Evolutionary conservation across 495 filamentous ascomycete genomes (phyloP).

Genomic region (Monascus purpureus): DNA sequence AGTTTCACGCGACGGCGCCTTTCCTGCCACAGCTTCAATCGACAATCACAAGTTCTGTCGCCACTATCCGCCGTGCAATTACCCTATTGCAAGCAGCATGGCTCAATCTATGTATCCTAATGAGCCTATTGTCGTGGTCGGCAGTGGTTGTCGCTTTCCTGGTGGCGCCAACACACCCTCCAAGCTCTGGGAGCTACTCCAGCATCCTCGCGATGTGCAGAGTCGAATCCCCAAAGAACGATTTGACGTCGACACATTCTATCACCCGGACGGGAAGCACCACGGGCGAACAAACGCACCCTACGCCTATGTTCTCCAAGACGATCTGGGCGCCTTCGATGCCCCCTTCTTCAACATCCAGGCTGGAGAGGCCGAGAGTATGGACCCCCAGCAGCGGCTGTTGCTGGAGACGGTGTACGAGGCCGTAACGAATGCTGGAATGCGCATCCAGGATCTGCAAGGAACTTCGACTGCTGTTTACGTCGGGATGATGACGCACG

Average conservation of each 20-base stretch:
- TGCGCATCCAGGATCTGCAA: constrained; percentile 6
- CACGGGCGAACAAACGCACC: constrained; percentile 1
- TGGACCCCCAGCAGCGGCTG: constrained; percentile 14
- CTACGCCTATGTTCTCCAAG: constrained; percentile 18
- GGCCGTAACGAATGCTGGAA: constrained; percentile 15
- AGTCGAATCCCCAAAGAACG: constrained; percentile 2
- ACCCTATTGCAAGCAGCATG: too few relatives aligned
- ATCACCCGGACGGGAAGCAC: constrained; percentile 2
- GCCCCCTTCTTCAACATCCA: constrained; percentile 9
- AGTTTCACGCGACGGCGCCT: too few relatives aligned
- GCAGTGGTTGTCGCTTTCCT: constrained; percentile 31
- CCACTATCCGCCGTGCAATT: too few relatives aligned
- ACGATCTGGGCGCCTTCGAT: constrained; percentile 20
- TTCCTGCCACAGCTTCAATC: too few relatives aligned
- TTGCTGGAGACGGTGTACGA: constrained; percentile 7
- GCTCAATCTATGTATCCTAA: too few relatives aligned
- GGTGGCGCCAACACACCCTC: constrained; percentile 12
- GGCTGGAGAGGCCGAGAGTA: constrained; percentile 9
- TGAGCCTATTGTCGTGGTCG: constrained; percentile 11
- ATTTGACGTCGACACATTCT: constrained; percentile 4
- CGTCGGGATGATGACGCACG: constrained; percentile 7
- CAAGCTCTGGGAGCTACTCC: constrained; percentile 9
- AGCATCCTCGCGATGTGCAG: neutral
- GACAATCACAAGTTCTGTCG: too few relatives aligned
- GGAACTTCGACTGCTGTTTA: constrained; percentile 17